phyloP scores from a whole-genome alignment of 768 basidiomycete genomes.

The Collybia nuda region DNA sequence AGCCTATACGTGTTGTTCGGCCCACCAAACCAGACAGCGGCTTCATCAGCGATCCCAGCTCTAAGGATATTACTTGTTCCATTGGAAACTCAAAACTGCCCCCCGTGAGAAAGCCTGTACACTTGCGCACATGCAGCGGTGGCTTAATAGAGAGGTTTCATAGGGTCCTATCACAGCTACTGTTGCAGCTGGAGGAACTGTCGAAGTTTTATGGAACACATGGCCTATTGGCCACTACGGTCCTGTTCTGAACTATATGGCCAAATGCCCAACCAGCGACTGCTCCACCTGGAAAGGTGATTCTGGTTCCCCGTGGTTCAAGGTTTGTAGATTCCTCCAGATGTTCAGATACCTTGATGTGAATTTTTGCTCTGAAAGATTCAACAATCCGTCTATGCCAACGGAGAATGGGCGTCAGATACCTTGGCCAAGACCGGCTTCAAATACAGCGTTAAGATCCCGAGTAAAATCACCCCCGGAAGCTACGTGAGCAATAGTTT shows the following conservation, averaged over 20 bases:
- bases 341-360: not conserved
- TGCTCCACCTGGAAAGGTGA: conserved; percentile 36
- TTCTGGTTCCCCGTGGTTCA: conserved; percentile 37
- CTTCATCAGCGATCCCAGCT: conserved; percentile 27
- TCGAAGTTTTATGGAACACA: conserved; percentile 36
- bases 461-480: conserved; percentile 35
- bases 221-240: conserved; percentile 39
- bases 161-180: conserved; percentile 36
- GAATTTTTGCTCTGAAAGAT: conserved; percentile 21
- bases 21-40: conserved; percentile 33
- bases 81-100: conserved; percentile 34
- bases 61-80: conserved; percentile 33
- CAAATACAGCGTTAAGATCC: conserved; percentile 35
- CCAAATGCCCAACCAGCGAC: conserved; percentile 31
- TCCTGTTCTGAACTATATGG: conserved; percentile 40
- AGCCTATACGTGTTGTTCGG: conserved; percentile 32
- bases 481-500: conserved; percentile 26
- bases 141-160: not conserved
- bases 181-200: conserved; percentile 33
- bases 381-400: conserved; percentile 31
- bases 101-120: conserved; percentile 18
- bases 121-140: not conserved
- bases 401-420: conserved; percentile 37
- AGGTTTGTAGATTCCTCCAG: conserved; percentile 18
- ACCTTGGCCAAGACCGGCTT: conserved; percentile 31